phyloP scores from a whole-genome alignment of 805 yeast species.

The Metschnikowia matae region DNA sequence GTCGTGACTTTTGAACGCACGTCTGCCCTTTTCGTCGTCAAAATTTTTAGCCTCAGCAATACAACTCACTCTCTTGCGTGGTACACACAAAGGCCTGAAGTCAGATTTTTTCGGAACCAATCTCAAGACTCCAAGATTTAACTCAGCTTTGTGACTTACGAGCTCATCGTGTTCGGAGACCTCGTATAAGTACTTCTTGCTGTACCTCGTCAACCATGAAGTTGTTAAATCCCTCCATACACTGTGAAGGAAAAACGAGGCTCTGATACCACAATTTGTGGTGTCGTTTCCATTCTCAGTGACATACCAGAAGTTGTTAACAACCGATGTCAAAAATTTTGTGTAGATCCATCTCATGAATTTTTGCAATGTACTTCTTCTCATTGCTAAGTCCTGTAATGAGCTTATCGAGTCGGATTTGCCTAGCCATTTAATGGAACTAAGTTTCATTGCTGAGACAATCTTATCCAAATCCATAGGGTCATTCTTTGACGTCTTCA shows the following conservation, averaged over 20 bases:
- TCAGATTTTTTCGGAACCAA: slow-evolving; percentile 58
- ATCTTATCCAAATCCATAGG: slow-evolving; percentile 29
- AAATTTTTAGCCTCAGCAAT: background rate
- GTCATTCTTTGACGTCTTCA: slow-evolving; percentile 25
- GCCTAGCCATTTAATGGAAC: slow-evolving; percentile 56
- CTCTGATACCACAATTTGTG: slow-evolving; percentile 18
- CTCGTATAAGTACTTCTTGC: slow-evolving; percentile 29
- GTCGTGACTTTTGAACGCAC: slow-evolving; percentile 30
- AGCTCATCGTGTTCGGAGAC: background rate
- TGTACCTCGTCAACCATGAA: slow-evolving; percentile 43
- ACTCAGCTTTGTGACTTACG: background rate
- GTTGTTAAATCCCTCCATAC: slow-evolving; percentile 49
- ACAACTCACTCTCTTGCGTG: slow-evolving; percentile 22
- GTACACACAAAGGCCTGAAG: slow-evolving; percentile 59
- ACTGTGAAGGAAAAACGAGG: slow-evolving; percentile 53
- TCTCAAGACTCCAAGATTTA: slow-evolving; percentile 41
- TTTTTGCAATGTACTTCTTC: slow-evolving; percentile 31
- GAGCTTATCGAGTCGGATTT: slow-evolving; percentile 24
- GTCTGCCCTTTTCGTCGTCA: background rate
- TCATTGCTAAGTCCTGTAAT: slow-evolving; percentile 39
- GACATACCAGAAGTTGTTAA: slow-evolving; percentile 60
- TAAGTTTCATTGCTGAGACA: slow-evolving; percentile 33
- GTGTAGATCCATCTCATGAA: slow-evolving; percentile 60
- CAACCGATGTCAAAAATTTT: slow-evolving; percentile 41
- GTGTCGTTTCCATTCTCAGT: slow-evolving; percentile 40